Conservation (phyloP, 2,329 filamentous ascomycete genomes). For the Falciphora oryzae region DNA sequence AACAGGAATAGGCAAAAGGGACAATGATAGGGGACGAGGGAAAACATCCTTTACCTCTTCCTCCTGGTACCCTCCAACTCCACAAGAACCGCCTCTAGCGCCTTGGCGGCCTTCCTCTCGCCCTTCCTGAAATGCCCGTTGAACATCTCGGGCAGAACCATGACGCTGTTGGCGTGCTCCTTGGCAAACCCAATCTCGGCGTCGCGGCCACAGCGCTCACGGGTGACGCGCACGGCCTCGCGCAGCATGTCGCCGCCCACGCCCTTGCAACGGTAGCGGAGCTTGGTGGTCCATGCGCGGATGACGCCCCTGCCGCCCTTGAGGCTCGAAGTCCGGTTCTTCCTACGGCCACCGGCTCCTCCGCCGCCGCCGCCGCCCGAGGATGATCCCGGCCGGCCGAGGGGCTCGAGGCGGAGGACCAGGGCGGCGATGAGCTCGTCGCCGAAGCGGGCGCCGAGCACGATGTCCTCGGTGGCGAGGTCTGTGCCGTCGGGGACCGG, state of each 20-base stretch:
- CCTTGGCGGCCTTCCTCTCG: slow-evolving; percentile 51
- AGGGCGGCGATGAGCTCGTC: slow-evolving; percentile 64
- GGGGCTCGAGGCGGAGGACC: slow-evolving; percentile 58
- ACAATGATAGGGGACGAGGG: too few species aligned
- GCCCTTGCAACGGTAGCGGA: slow-evolving; percentile 63
- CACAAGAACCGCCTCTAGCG: slow-evolving; percentile 44
- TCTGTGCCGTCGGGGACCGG: slow-evolving; percentile 2
- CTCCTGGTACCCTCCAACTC: slow-evolving; percentile 41
- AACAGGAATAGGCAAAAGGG: background rate
- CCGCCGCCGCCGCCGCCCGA: background rate
- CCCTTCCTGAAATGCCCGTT: slow-evolving; percentile 53
- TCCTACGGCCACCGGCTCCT: slow-evolving; percentile 18
- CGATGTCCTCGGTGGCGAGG: slow-evolving; percentile 37
- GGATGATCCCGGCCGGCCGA: slow-evolving; percentile 7
- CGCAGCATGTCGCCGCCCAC: slow-evolving; percentile 67
- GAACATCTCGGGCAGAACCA: slow-evolving; percentile 57
- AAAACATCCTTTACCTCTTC: slow-evolving; percentile 31
- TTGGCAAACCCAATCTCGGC: slow-evolving; percentile 65
- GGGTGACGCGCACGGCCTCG: slow-evolving; percentile 63
- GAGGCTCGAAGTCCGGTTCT: slow-evolving; percentile 32
- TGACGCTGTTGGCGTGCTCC: slow-evolving; percentile 69
- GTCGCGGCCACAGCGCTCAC: slow-evolving; percentile 62
- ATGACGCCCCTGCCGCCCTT: slow-evolving; percentile 64
- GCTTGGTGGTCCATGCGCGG: slow-evolving; percentile 73
- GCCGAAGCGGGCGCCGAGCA: slow-evolving; percentile 63